Evolutionary conservation across 352 stramenopile species (phyloP).

Genomic region (Pythium apleroticum): DNA sequence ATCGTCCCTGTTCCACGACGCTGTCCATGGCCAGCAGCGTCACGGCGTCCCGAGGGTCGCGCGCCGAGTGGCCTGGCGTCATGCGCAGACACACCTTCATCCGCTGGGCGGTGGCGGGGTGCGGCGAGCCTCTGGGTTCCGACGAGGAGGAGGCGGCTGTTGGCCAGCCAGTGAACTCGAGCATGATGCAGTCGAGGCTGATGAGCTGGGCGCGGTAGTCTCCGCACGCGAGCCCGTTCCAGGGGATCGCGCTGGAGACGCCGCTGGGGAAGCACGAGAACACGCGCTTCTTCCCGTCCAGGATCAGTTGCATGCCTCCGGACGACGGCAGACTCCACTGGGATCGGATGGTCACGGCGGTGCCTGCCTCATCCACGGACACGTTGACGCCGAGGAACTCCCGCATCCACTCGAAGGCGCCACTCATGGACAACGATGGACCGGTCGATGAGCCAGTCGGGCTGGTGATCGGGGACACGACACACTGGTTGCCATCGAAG

Average conservation of each 20-base stretch:
- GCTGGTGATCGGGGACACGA: not conserved
- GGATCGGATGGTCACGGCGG: slow-evolving; percentile 3
- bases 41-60: no score
- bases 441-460: not conserved
- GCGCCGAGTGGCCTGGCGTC: not conserved
- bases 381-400: slow-evolving; percentile 22
- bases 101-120: not conserved
- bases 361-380: slow-evolving; percentile 16
- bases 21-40: slow-evolving; percentile 13
- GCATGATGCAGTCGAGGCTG: slow-evolving; percentile 28
- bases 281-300: slow-evolving; percentile 40
- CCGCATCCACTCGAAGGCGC: slow-evolving; percentile 23
- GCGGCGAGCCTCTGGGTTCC: not conserved
- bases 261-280: slow-evolving; percentile 50
- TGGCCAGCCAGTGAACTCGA: slow-evolving; percentile 38
- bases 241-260: slow-evolving; percentile 35
- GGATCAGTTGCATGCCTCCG: slow-evolving; percentile 33
- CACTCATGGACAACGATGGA: slow-evolving; percentile 6
- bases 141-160: not conserved
- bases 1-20: slow-evolving; percentile 12
- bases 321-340: slow-evolving; percentile 4
- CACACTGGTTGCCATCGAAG: slow-evolving; percentile 19
- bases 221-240: slow-evolving; percentile 36
- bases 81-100: slow-evolving; percentile 21
- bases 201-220: slow-evolving; percentile 48